Conservation (phyloP, 106 monocot species). For the Cymbidium sinense region DNA sequence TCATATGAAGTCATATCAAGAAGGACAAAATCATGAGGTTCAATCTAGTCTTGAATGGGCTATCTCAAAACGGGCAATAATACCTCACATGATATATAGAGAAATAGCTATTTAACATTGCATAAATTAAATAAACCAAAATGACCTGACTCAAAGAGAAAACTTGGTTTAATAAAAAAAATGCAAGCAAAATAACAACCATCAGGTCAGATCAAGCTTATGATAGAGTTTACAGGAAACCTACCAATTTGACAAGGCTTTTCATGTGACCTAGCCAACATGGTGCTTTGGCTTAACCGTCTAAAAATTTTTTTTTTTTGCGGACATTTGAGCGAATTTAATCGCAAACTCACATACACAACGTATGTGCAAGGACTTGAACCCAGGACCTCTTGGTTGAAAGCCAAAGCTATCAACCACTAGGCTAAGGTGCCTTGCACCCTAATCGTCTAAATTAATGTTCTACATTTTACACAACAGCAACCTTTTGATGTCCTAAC, state of each 20-base stretch:
- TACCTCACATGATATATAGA: background rate
- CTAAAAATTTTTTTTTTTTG: too few species aligned
- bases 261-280: background rate
- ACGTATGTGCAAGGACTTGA: too few species aligned
- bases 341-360: too few species aligned
- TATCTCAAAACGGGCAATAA: background rate
- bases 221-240: background rate
- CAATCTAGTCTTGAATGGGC: background rate
- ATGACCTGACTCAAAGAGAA: background rate
- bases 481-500: background rate
- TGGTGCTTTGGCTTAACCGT: background rate
- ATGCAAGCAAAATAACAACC: too few species aligned
- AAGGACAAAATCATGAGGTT: background rate
- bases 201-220: background rate
- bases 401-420: too few species aligned
- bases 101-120: background rate
- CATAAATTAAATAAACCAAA: background rate
- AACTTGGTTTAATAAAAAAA: background rate
- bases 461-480: background rate
- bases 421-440: too few species aligned
- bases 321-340: too few species aligned
- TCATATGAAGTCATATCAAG: background rate
- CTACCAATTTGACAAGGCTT: too few species aligned
- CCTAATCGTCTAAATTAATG: background rate
- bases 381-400: too few species aligned